Conservation (phyloP, 108 stramenopile genomes). For the Nitzschia sp. region DNA sequence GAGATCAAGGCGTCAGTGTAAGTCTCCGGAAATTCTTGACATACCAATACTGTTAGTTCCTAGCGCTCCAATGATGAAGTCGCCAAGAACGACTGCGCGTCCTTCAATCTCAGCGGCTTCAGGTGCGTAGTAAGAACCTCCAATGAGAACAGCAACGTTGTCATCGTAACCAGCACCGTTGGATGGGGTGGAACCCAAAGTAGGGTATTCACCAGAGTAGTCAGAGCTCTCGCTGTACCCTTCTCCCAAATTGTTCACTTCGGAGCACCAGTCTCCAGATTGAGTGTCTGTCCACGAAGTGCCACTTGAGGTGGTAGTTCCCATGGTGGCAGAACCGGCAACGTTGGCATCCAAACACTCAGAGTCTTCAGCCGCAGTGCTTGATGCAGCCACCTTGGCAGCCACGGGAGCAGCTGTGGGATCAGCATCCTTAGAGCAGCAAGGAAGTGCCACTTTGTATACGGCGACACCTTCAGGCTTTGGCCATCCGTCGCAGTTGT, state of each 20-base stretch:
- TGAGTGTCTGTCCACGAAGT: not conserved
- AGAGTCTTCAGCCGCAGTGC: not conserved
- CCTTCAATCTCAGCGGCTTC: conserved; percentile 27
- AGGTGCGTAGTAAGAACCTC: conserved; percentile 1
- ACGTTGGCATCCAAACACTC: not conserved
- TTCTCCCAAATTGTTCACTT: conserved; percentile 8
- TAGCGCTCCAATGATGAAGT: not conserved
- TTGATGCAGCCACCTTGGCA: not conserved
- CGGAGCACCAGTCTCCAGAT: not conserved
- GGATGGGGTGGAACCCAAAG: not conserved
- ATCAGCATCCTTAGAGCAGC: not conserved
- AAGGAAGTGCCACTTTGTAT: too few species aligned
- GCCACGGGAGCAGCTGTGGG: not conserved
- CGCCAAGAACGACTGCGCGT: conserved; percentile 20
- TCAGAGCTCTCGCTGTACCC: conserved; percentile 1
- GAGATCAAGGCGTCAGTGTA: too few species aligned
- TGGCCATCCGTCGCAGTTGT: too few species aligned
- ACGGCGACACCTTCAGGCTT: too few species aligned
- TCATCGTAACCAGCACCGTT: conserved; percentile 12
- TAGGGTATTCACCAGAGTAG: not conserved
- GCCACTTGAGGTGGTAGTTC: not conserved
- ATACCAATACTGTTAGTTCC: conserved; percentile 4
- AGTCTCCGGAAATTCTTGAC: not conserved
- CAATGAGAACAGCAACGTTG: conserved; percentile 17
- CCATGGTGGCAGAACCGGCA: not conserved